Evolutionary conservation across 169 alveolate genomes (phyloP).

Genomic region (Plasmodium inui): DNA sequence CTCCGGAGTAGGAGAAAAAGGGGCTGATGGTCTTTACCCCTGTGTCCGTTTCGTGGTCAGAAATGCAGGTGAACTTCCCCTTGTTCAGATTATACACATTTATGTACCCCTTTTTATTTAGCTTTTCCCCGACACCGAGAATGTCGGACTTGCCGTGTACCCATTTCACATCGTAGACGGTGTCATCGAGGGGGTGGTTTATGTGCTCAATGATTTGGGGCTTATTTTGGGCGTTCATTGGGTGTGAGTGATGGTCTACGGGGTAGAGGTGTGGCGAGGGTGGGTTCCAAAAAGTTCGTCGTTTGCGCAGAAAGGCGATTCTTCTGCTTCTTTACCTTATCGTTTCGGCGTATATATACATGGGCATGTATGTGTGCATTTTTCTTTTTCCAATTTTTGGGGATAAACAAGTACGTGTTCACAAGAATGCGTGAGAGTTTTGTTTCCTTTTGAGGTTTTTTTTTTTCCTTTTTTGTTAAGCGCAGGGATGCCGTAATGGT

Average conservation of each 20-base stretch:
- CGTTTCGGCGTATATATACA: not conserved
- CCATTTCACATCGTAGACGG: constrained; percentile 92
- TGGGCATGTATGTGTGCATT: not conserved
- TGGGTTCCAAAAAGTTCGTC: not conserved
- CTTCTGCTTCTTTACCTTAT: not conserved
- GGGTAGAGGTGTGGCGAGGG: not conserved
- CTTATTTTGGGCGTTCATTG: constrained; percentile 90
- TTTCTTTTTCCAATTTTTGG: not conserved
- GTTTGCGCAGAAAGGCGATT: not conserved
- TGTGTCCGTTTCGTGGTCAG: constrained; percentile 78
- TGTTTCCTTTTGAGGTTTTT: not conserved
- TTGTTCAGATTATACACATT: constrained; percentile 86
- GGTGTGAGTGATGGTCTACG: not conserved
- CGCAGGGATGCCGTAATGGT: not conserved
- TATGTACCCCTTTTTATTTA: constrained; percentile 90
- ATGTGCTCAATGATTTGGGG: constrained; percentile 92
- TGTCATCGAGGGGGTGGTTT: constrained; percentile 84
- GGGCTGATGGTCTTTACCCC: constrained; percentile 87
- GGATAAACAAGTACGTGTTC: not conserved
- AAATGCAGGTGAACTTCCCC: constrained; percentile 82
- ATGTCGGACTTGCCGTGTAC: constrained; percentile 89
- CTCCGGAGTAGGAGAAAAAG: constrained; percentile 83
- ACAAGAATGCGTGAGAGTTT: not conserved
- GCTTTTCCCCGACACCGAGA: constrained; percentile 87
- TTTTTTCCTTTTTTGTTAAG: too few species aligned